Percentiles rank a stretch among this genome's conserved stretches.
Evolutionary conservation across 1,139 yeast species (phyloP).

Genomic region (Pichia sp.): DNA sequence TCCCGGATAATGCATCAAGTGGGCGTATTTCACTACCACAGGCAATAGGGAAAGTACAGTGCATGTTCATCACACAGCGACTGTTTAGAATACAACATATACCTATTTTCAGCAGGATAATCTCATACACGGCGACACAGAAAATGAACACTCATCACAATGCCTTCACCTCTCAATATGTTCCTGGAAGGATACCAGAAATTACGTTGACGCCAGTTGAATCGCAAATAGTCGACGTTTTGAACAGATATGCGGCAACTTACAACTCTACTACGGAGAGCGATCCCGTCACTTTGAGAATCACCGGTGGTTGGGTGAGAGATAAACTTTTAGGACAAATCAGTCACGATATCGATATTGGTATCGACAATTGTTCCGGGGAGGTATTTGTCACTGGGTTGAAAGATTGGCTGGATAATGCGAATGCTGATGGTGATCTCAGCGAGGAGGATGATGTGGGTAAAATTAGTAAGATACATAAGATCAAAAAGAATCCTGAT

Average conservation of each 20-base stretch:
- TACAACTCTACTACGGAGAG: constrained; percentile 18
- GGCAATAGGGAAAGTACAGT: no score
- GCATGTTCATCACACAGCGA: no score
- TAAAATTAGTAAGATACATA: constrained; percentile 42
- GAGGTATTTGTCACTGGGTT: constrained; percentile 73
- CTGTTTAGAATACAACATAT: no score
- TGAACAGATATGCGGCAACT: constrained; percentile 22
- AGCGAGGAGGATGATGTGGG: neutral
- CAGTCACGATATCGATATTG: constrained; percentile 87
- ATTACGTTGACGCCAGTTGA: constrained; percentile 22
- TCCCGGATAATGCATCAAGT: no score
- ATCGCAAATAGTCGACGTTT: constrained; percentile 19
- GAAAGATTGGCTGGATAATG: constrained; percentile 42
- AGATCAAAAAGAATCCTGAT: constrained; percentile 87
- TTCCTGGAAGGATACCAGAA: constrained; percentile 7
- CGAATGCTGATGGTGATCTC: constrained; percentile 22
- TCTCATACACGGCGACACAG: no score
- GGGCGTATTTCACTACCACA: no score
- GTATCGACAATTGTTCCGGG: constrained; percentile 78
- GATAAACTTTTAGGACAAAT: constrained; percentile 78
- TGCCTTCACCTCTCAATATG: constrained; percentile 2
- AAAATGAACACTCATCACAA: no score
- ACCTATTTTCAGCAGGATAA: no score
- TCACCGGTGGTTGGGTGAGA: constrained; percentile 99
- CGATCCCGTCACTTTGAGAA: constrained; percentile 48